Base-by-base conservation (phyloP, 805 yeast genomes). In the Wickerhamiella domercqiae region DNA sequence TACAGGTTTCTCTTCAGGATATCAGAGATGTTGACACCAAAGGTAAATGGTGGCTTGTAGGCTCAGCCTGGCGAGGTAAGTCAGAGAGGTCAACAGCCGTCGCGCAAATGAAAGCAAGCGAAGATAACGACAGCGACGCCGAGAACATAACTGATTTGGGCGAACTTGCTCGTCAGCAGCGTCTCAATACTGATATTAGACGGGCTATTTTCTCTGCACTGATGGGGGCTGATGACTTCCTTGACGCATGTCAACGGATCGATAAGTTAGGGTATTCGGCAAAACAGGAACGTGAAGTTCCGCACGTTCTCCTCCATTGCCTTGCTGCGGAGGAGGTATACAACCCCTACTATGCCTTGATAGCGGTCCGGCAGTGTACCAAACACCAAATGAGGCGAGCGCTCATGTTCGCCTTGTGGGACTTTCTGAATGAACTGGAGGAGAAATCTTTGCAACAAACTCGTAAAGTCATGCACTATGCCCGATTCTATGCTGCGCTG, bases 31-130 rank as follows among this genome's bases (percentile, higher is more conserved):
- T 82, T 18, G 80, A 77, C 11, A 71, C 77, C 1, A 73, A 74
- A 46, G 99, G 99, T 40, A 90, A 87, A 58, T 90, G 99, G 99
- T 90, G 99, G 99, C 64, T 90, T 22, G 87, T 90, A 21, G 99
- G 99, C 35, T 81, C 97, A 1, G 94, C 98, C 0, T 90, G 96
- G 95, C 81, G 74, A 51, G 95, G 94, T 2, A n/a, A 32, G 5
- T 31, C 33, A 3, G 25, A 36, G 4, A n/a, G n/a, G n/a, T n/a
- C n/a, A n/a, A n/a, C n/a, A n/a, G n/a, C n/a, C n/a, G n/a, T n/a
- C n/a, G 54, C 48, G 3, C 43, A 47, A 5, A 54, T 54, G 2
- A 36, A 16, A 4, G 20, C 34, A 3, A 49, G 54, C 20, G 55
- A 51, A 17, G 52, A 47, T 17, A 51, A 53, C 2, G 64, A 63